phyloP scores from a whole-genome alignment of 768 basidiomycete genomes.

The Phaeotremella skinneri region DNA sequence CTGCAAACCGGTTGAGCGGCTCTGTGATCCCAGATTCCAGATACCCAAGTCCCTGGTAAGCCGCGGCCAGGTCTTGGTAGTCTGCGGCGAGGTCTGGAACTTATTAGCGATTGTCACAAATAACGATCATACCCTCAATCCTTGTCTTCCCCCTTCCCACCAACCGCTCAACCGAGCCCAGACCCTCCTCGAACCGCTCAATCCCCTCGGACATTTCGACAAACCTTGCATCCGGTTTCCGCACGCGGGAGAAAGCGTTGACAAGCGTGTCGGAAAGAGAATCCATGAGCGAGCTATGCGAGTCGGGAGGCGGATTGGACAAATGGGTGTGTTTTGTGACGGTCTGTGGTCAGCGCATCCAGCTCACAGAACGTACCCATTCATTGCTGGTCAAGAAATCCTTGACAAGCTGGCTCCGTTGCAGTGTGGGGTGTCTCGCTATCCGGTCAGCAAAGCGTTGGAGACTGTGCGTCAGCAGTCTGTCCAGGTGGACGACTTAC shows the following conservation, averaged over 20 bases:
- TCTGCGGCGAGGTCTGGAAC: slow-evolving; percentile 94
- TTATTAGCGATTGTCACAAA: neutral
- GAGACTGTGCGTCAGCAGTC: slow-evolving; percentile 58
- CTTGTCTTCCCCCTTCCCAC: slow-evolving; percentile 74
- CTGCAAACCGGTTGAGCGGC: slow-evolving; percentile 93
- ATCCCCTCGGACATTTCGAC: slow-evolving; percentile 84
- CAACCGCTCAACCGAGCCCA: slow-evolving; percentile 73
- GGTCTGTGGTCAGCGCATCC: slow-evolving; percentile 60
- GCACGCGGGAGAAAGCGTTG: slow-evolving; percentile 91
- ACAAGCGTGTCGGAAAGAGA: slow-evolving; percentile 92
- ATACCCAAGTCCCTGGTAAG: slow-evolving; percentile 95
- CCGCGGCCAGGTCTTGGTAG: slow-evolving; percentile 94
- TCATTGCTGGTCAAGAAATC: slow-evolving; percentile 96
- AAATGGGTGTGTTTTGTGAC: slow-evolving; percentile 96
- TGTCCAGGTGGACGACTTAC: slow-evolving; percentile 56
- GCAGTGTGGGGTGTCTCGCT: slow-evolving; percentile 88
- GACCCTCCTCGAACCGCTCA: slow-evolving; percentile 96
- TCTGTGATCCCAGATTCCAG: slow-evolving; percentile 98
- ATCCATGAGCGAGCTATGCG: slow-evolving; percentile 70
- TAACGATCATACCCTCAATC: slow-evolving; percentile 80
- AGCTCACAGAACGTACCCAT: slow-evolving; percentile 68
- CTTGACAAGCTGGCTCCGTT: slow-evolving; percentile 82
- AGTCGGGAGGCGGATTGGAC: slow-evolving; percentile 74
- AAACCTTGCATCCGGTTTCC: slow-evolving; percentile 96
- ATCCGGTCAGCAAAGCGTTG: slow-evolving; percentile 88